Conservation (phyloP, 2,329 filamentous ascomycete species). For the Graphiopsis chlorocephala region DNA sequence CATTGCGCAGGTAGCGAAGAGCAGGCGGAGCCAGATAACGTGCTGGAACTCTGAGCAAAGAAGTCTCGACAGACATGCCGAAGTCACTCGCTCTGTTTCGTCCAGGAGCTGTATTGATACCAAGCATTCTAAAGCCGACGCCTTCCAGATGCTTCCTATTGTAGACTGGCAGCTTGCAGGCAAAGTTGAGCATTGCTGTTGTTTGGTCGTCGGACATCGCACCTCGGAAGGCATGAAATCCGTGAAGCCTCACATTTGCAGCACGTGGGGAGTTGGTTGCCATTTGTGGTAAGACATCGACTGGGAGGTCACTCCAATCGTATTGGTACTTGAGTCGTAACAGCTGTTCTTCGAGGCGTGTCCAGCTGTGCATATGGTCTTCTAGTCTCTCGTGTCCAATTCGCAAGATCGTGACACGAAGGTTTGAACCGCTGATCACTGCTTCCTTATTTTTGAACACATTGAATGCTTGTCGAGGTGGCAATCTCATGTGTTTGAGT, state of each 20-base stretch:
- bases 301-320: no score
- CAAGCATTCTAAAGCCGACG: neutral
- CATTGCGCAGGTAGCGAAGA: neutral
- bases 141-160: neutral
- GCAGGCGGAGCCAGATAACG: neutral
- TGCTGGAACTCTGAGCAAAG: neutral
- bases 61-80: neutral
- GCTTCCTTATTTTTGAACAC: neutral
- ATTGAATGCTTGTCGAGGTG: neutral
- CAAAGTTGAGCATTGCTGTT: constrained; percentile 9
- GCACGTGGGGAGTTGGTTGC: neutral
- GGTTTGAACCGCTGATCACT: no score
- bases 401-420: no score
- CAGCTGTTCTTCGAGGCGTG: no score
- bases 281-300: neutral
- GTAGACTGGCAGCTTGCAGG: neutral
- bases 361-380: no score
- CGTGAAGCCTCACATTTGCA: neutral
- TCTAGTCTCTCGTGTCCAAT: no score
- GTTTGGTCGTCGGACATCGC: neutral
- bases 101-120: neutral
- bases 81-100: neutral
- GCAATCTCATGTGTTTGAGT: neutral
- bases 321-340: no score
- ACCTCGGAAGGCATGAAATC: neutral